A percentile compares a stretch with the other conserved stretches of the same genome.
Conservation (phyloP, 2,329 filamentous ascomycete genomes). For the Sporothrix phasma region DNA sequence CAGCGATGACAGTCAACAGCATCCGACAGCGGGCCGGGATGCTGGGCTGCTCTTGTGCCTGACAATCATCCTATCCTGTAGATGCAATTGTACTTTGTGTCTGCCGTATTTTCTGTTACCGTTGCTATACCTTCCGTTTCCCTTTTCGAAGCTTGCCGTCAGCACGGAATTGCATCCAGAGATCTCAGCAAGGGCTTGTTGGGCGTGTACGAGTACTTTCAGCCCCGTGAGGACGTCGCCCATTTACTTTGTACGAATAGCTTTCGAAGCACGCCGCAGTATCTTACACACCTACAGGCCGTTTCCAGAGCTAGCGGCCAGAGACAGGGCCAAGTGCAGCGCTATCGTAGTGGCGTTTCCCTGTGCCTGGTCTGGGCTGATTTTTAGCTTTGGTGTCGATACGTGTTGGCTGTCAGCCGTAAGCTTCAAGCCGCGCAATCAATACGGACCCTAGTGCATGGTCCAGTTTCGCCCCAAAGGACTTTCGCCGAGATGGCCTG, state of each 20-base stretch:
- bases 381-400: not conserved
- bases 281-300: not conserved
- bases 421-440: not conserved
- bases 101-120: not conserved
- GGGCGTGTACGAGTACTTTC: not conserved
- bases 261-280: not conserved
- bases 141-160: not conserved
- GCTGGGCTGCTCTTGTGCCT: not conserved
- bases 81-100: not conserved
- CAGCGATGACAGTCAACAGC: not conserved
- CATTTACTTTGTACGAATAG: too few relatives aligned
- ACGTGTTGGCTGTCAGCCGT: not conserved
- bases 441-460: constrained; percentile 10
- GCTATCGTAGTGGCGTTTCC: not conserved
- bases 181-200: not conserved
- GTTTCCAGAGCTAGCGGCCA: not conserved
- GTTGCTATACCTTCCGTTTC: not conserved
- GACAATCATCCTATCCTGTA: too few relatives aligned
- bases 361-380: constrained; percentile 1
- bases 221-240: not conserved
- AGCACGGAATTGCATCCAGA: not conserved
- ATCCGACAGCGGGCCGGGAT: not conserved
- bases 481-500: not conserved
- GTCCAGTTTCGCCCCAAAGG: not conserved
- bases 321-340: not conserved